Conservation (phyloP, 2,329 filamentous ascomycete genomes). For the Colletotrichum sidae region DNA sequence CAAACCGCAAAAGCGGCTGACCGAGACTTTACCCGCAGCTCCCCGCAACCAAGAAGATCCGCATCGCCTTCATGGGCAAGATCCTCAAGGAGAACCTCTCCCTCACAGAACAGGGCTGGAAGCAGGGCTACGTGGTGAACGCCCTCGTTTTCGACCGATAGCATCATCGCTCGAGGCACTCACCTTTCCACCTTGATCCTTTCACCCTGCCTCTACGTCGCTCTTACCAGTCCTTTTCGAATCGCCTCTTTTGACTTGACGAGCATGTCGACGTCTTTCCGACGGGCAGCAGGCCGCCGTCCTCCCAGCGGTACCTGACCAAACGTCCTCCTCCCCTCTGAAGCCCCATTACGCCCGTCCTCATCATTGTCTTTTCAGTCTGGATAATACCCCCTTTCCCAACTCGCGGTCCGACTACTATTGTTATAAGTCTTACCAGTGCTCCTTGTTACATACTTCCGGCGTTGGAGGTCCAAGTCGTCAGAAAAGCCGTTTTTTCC, state of each 20-base stretch:
- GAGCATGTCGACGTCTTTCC: too few species aligned
- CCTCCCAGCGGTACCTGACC: too few species aligned
- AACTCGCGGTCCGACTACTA: slow-evolving; percentile 6
- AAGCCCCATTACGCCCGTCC: neutral
- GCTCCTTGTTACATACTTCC: too few species aligned
- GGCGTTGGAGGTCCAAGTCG: slow-evolving; percentile 13
- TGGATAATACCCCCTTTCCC: slow-evolving; percentile 37
- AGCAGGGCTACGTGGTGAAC: slow-evolving; percentile 79
- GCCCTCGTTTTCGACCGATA: slow-evolving; percentile 73
- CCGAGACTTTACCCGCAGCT: slow-evolving; percentile 58
- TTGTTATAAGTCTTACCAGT: too few species aligned
- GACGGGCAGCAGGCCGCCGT: too few species aligned
- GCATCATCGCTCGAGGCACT: slow-evolving; percentile 35
- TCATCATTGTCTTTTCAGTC: slow-evolving; percentile 23
- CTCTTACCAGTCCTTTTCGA: too few species aligned
- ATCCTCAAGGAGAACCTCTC: slow-evolving; percentile 77
- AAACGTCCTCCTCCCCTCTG: too few species aligned
- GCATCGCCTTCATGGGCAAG: slow-evolving; percentile 84
- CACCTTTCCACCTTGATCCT: neutral
- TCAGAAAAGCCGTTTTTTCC: neutral
- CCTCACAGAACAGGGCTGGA: slow-evolving; percentile 79
- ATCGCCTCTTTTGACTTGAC: too few species aligned
- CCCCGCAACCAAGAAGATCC: slow-evolving; percentile 67
- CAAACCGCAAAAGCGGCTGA: too few species aligned
- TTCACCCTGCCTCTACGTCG: too few species aligned